Percentiles rank a stretch among this genome's conserved stretches.
Conservation (phyloP, 148 eudicot genomes). For the Chenopodium formosanum region DNA sequence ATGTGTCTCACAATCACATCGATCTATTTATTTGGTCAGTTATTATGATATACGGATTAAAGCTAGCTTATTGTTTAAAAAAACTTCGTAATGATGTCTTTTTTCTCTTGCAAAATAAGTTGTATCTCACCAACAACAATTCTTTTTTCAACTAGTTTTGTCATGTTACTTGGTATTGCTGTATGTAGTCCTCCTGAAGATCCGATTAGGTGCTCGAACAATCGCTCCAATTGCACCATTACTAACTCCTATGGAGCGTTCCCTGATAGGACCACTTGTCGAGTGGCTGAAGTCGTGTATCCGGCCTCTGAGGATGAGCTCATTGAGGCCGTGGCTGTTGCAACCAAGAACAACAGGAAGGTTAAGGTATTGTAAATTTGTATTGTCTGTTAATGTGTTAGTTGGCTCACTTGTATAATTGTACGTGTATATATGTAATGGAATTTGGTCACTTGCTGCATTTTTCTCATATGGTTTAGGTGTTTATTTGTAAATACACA, state of each 20-base stretch:
- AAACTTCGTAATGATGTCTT: not conserved
- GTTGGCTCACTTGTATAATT: too few relatives aligned
- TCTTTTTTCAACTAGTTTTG: not conserved
- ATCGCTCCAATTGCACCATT: constrained; percentile 44
- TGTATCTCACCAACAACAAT: constrained; percentile 1
- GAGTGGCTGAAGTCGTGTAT: constrained; percentile 44
- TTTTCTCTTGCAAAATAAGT: not conserved
- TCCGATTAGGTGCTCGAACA: constrained; percentile 48
- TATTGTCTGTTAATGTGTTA: too few relatives aligned
- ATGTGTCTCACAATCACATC: too few relatives aligned
- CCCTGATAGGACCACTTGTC: constrained; percentile 57
- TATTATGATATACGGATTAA: too few relatives aligned
- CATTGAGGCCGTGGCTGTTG: constrained; percentile 42
- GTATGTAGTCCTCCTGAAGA: constrained; percentile 52
- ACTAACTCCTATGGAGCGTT: constrained; percentile 68
- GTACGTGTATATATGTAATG: too few relatives aligned
- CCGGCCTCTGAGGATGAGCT: constrained; percentile 61
- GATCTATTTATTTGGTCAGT: too few relatives aligned
- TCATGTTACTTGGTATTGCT: constrained; percentile 8
- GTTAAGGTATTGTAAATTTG: constrained; percentile 37
- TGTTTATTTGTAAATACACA: too few relatives aligned
- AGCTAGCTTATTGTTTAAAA: too few relatives aligned
- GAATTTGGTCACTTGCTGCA: too few relatives aligned
- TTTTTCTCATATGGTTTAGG: too few relatives aligned
- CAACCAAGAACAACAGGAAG: constrained; percentile 38